Percentiles rank a stretch among this genome's conserved stretches.
These are phyloP conservation scores for Kitagawia praeruptora DNA, from an alignment of 129 eudicot species.

Conservation along the genomic window DNA sequence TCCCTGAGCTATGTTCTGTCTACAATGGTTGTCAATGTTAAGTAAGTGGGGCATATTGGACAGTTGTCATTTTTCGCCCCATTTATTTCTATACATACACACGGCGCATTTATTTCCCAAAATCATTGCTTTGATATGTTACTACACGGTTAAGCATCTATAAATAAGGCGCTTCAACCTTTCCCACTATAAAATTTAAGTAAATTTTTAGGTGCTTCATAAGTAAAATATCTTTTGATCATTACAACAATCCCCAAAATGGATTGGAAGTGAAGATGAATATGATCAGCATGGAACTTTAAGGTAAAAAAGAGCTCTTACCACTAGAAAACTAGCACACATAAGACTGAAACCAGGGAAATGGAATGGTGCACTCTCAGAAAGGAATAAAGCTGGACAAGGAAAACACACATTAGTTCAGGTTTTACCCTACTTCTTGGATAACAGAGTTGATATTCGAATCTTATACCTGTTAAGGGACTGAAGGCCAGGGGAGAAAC, in stretches of 20 bases:
- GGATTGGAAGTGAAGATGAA: not conserved
- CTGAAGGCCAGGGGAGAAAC: slow-evolving; percentile 71
- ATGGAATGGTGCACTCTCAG: slow-evolving; percentile 70
- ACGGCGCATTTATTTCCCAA: too few species aligned
- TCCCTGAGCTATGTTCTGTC: not conserved
- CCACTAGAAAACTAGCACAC: slow-evolving; percentile 49
- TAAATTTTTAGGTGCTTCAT: not conserved
- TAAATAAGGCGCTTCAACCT: too few species aligned
- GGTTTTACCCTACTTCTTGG: not conserved
- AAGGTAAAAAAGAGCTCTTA: slow-evolving; percentile 20
- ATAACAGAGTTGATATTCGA: not conserved
- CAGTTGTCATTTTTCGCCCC: too few species aligned
- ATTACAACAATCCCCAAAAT: not conserved
- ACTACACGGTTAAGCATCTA: too few species aligned
- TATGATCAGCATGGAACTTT: not conserved
- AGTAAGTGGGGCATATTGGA: too few species aligned
- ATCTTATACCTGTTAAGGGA: slow-evolving; percentile 58
- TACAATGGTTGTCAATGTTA: not conserved
- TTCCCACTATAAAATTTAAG: not conserved
- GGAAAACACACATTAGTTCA: not conserved
- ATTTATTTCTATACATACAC: too few species aligned
- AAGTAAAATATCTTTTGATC: not conserved
- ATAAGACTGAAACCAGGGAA: slow-evolving; percentile 87
- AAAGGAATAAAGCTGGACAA: slow-evolving; percentile 59
- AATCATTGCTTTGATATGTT: too few species aligned